phyloP scores from a whole-genome alignment of 2,329 filamentous ascomycete genomes.

The Fonsecaea erecta region DNA sequence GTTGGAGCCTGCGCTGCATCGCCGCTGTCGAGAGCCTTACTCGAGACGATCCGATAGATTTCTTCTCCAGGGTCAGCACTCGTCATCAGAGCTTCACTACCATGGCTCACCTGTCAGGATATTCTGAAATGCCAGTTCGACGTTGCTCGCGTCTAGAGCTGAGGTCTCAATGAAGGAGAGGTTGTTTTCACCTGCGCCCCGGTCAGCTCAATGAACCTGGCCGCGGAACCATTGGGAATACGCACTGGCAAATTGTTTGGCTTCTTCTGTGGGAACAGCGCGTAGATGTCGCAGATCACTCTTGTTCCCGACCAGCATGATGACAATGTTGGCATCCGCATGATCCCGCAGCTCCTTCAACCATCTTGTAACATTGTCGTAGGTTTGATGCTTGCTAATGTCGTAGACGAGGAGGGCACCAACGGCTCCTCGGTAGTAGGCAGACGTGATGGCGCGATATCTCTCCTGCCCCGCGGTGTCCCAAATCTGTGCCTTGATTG shows the following conservation, averaged over 20 bases:
- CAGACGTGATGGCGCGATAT: slow-evolving; percentile 98
- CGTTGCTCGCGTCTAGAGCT: slow-evolving; percentile 96
- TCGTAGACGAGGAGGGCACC: slow-evolving; percentile 98
- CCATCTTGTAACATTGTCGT: slow-evolving; percentile 98
- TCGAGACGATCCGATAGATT: slow-evolving; percentile 99
- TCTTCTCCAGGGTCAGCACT: slow-evolving; percentile 53
- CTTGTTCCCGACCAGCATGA: slow-evolving; percentile 99
- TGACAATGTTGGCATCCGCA: slow-evolving; percentile 98
- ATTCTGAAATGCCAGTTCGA: slow-evolving; percentile 99
- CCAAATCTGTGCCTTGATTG: slow-evolving; percentile 99
- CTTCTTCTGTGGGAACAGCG: slow-evolving; percentile 96
- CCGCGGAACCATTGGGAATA: slow-evolving; percentile 30
- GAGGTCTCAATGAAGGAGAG: slow-evolving; percentile 99
- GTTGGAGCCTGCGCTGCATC: slow-evolving; percentile 80
- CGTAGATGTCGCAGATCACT: slow-evolving; percentile 98
- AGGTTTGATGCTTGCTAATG: slow-evolving; percentile 99
- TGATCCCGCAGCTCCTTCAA: slow-evolving; percentile 98
- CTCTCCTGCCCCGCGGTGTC: slow-evolving; percentile 98
- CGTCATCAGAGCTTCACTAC: background rate
- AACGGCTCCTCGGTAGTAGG: slow-evolving; percentile 97
- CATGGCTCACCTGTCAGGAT: slow-evolving; percentile 83
- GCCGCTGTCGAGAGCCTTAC: slow-evolving; percentile 91
- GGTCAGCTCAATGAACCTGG: slow-evolving; percentile 34
- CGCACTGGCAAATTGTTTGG: slow-evolving; percentile 94
- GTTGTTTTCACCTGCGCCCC: slow-evolving; percentile 81